These are phyloP conservation scores for Globisporangium echinulatum DNA, from an alignment of 352 stramenopile genomes.

Conservation along the genomic window DNA sequence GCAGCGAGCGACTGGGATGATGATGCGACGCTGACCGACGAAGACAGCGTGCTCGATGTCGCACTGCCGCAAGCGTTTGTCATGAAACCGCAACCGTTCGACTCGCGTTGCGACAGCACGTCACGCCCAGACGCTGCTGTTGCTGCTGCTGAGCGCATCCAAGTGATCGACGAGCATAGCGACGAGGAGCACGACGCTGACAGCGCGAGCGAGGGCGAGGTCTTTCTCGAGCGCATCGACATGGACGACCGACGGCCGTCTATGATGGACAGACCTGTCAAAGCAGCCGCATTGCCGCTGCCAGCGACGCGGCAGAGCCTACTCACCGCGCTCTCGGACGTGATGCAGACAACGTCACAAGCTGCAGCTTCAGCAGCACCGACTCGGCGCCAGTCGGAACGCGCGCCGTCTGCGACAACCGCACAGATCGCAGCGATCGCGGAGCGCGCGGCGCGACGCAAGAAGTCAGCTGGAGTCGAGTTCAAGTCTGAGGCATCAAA, in stretches of 20 bases:
- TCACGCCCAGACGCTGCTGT: background rate
- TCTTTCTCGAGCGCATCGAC: slow-evolving; percentile 6
- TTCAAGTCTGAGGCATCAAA: slow-evolving; percentile 9
- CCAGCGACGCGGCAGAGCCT: slow-evolving; percentile 9
- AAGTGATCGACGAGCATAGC: slow-evolving; percentile 12
- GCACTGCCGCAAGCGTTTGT: slow-evolving; percentile 21
- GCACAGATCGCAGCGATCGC: slow-evolving; percentile 5
- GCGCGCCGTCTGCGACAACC: slow-evolving; percentile 6
- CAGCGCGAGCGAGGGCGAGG: slow-evolving; percentile 10
- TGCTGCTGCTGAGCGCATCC: slow-evolving; percentile 3
- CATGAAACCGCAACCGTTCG: slow-evolving; percentile 21
- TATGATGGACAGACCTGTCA: background rate
- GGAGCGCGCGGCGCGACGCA: slow-evolving; percentile 2
- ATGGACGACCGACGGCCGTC: background rate
- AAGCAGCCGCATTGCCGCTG: background rate
- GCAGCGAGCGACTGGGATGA: slow-evolving; percentile 24
- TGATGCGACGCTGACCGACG: slow-evolving; percentile 12
- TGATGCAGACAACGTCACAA: background rate
- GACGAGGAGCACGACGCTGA: slow-evolving; percentile 7
- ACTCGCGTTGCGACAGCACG: background rate
- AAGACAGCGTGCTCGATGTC: slow-evolving; percentile 12
- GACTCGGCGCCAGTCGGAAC: slow-evolving; percentile 11
- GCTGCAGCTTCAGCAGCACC: background rate
- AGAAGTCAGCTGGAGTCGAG: slow-evolving; percentile 9
- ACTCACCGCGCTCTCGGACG: slow-evolving; percentile 12